A percentile compares a stretch with the other conserved stretches of the same genome.
Evolutionary conservation across 345 rosid genomes (phyloP).

Genomic region (Arabidopsis thaliana): DNA sequence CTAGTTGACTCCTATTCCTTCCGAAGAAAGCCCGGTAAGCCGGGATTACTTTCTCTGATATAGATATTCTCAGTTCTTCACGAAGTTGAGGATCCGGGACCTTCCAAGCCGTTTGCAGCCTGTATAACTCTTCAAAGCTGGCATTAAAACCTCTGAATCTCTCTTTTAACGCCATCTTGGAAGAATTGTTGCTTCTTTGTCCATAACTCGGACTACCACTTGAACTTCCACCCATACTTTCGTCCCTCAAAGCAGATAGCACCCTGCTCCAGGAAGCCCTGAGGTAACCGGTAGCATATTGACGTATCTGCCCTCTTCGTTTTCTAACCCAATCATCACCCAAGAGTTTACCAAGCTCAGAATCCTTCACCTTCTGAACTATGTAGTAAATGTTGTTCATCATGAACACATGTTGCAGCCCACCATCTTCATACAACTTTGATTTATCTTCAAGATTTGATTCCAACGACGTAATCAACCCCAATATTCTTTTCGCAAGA

Average conservation of each 20-base stretch:
- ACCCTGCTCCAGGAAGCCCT: slow-evolving; percentile 91
- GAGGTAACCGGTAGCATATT: slow-evolving; percentile 86
- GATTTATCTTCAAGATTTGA: slow-evolving; percentile 91
- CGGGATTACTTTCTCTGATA: slow-evolving; percentile 84
- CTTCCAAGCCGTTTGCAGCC: slow-evolving; percentile 92
- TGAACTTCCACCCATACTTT: slow-evolving; percentile 73
- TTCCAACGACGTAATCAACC: slow-evolving; percentile 66
- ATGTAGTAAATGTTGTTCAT: slow-evolving; percentile 91
- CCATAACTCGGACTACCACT: slow-evolving; percentile 65
- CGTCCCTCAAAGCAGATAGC: slow-evolving; percentile 81
- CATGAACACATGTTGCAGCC: slow-evolving; percentile 71
- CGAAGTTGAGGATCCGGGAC: slow-evolving; percentile 96
- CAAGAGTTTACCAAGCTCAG: slow-evolving; percentile 77
- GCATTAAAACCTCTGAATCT: slow-evolving; percentile 86
- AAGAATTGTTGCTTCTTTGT: slow-evolving; percentile 51
- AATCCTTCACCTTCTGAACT: slow-evolving; percentile 90
- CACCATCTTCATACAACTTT: slow-evolving; percentile 78
- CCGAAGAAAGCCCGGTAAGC: slow-evolving; percentile 92
- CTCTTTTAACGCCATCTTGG: slow-evolving; percentile 84
- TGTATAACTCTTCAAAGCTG: slow-evolving; percentile 86
- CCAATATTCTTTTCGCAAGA: slow-evolving; percentile 61
- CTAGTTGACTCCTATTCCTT: slow-evolving; percentile 80
- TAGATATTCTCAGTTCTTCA: slow-evolving; percentile 90
- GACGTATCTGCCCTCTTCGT: slow-evolving; percentile 79
- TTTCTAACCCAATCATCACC: slow-evolving; percentile 97